phyloP scores from a whole-genome alignment of 805 yeast genomes.

The Kazachstania psychrophila region DNA sequence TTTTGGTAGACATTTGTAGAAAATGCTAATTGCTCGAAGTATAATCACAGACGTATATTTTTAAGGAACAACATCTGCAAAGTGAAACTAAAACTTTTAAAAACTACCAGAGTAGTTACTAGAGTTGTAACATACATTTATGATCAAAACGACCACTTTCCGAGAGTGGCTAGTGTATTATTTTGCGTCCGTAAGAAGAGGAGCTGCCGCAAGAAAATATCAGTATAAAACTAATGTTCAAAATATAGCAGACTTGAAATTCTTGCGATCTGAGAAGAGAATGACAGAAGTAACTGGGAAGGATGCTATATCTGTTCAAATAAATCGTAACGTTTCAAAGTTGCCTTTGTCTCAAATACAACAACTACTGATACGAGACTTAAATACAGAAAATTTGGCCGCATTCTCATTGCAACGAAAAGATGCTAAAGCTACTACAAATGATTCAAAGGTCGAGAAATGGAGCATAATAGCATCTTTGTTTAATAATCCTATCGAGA shows the following conservation, averaged over 20 bases:
- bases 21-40: no score
- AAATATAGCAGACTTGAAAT: conserved; percentile 4
- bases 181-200: conserved; percentile 6
- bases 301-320: neutral
- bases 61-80: no score
- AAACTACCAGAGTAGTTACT: no score
- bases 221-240: conserved; percentile 9
- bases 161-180: conserved; percentile 4
- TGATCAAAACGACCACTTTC: neutral
- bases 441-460: no score
- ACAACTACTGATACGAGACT: conserved; percentile 1
- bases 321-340: neutral
- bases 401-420: neutral
- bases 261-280: neutral
- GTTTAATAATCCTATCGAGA: neutral
- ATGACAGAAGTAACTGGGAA: neutral
- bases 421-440: neutral
- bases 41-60: no score
- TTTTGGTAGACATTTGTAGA: no score
- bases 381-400: neutral
- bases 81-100: no score
- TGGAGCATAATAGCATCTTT: neutral
- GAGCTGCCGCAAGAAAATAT: conserved; percentile 4
- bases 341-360: neutral
- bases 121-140: no score